A percentile compares a stretch with the other conserved stretches of the same genome.
These are phyloP conservation scores for Dactylellina drechsleri DNA, from an alignment of 2,329 filamentous ascomycete species.

Conservation along the genomic window DNA sequence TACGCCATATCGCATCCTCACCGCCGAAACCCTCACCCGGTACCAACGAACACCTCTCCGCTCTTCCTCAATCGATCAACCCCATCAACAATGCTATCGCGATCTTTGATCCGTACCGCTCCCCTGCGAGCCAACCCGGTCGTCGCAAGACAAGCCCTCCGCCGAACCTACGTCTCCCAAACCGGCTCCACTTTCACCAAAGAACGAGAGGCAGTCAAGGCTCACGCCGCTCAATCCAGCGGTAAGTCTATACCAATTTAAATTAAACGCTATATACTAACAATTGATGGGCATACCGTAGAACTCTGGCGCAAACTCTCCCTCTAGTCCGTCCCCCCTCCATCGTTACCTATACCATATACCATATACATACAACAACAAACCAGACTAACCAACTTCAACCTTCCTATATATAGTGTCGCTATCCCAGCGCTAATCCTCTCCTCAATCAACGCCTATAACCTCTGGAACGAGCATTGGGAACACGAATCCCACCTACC, in stretches of 20 bases:
- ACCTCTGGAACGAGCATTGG: slow-evolving; percentile 96
- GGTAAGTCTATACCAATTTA: slow-evolving; percentile 69
- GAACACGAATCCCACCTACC: slow-evolving; percentile 89
- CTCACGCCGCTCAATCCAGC: slow-evolving; percentile 84
- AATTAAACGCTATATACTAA: slow-evolving; percentile 51
- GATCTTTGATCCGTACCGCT: slow-evolving; percentile 71
- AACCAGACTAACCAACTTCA: slow-evolving; percentile 29
- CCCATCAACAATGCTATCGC: slow-evolving; percentile 70
- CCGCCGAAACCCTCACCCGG: slow-evolving; percentile 3
- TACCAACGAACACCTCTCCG: slow-evolving; percentile 14
- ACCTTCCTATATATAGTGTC: slow-evolving; percentile 70
- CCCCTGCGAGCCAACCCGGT: slow-evolving; percentile 72
- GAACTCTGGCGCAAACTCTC: slow-evolving; percentile 96
- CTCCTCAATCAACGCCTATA: slow-evolving; percentile 82
- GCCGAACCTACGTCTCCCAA: slow-evolving; percentile 49
- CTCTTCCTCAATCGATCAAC: slow-evolving; percentile 30
- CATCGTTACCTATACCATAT: slow-evolving; percentile 54
- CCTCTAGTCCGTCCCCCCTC: slow-evolving; percentile 78
- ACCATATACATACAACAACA: background rate
- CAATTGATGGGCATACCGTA: slow-evolving; percentile 62
- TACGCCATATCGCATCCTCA: background rate
- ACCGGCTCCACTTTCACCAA: slow-evolving; percentile 77
- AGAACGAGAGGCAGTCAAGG: slow-evolving; percentile 88
- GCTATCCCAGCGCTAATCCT: slow-evolving; percentile 78
- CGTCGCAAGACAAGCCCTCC: slow-evolving; percentile 62